Conservation (phyloP, 2,329 filamentous ascomycete genomes). For the Nemania bipapillata region DNA sequence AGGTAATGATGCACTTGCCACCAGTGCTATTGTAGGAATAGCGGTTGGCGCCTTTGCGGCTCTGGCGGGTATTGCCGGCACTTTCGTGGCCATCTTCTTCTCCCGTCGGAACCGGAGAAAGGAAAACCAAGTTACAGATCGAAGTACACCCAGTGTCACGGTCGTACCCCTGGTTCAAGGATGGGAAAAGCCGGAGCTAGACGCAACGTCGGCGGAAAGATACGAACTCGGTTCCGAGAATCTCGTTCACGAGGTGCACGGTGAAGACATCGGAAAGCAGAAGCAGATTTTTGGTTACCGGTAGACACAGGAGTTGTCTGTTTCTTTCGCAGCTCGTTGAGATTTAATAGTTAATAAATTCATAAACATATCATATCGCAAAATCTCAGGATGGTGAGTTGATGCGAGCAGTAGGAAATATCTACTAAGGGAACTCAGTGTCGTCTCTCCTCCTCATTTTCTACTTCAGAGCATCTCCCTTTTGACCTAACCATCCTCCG, state of each 20-base stretch:
- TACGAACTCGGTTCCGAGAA: slow-evolving; percentile 23
- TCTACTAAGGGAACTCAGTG: background rate
- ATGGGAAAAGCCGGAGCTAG: slow-evolving; percentile 22
- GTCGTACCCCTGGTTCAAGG: background rate
- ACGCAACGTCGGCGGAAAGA: slow-evolving; percentile 1
- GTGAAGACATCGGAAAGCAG: background rate
- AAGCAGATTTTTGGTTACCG: background rate
- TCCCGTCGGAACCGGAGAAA: background rate
- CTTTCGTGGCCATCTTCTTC: slow-evolving; percentile 1
- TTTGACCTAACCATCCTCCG: too few relatives aligned
- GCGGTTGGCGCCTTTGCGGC: slow-evolving; percentile 14
- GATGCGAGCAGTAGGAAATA: background rate
- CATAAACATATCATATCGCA: background rate
- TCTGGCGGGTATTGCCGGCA: background rate
- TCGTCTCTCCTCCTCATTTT: too few relatives aligned
- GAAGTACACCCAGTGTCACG: background rate
- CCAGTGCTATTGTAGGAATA: slow-evolving; percentile 24
- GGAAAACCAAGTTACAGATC: background rate
- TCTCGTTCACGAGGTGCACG: slow-evolving; percentile 20
- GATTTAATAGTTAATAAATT: slow-evolving; percentile 4
- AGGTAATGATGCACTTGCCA: background rate
- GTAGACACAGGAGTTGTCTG: background rate
- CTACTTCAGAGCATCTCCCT: too few relatives aligned
- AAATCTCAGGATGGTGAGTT: background rate
- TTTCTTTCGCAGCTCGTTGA: background rate